Conservation (phyloP, 208 protist genomes). For the Wallacemonas rigidus region DNA sequence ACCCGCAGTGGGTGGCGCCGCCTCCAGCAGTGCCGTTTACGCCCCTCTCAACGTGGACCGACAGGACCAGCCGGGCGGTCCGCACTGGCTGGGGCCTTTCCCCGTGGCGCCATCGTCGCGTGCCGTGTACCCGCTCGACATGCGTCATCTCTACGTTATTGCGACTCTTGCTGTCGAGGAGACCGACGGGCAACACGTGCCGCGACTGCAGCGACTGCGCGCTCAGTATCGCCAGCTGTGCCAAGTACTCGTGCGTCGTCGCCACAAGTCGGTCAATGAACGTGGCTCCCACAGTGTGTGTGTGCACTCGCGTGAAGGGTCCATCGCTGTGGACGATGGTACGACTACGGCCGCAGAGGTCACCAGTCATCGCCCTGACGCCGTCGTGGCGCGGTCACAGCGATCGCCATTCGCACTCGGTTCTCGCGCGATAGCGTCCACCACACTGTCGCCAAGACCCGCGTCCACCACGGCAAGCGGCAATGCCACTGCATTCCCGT, state of each 20-base stretch:
- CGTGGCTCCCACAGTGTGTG: background rate
- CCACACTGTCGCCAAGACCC: too few species aligned
- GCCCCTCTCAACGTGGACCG: background rate
- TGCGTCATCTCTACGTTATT: slow-evolving; percentile 64
- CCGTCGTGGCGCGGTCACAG: background rate
- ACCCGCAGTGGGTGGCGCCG: background rate
- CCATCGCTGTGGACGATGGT: background rate
- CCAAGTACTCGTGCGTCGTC: slow-evolving; percentile 21
- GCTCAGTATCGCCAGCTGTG: slow-evolving; percentile 42
- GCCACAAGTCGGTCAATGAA: slow-evolving; percentile 1
- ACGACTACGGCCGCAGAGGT: background rate
- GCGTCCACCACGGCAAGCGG: background rate
- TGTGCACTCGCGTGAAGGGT: background rate
- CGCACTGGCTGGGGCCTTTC: slow-evolving; percentile 26
- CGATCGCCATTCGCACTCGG: slow-evolving; percentile 4
- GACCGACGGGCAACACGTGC: slow-evolving; percentile 37
- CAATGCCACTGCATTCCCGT: background rate
- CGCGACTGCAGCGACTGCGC: slow-evolving; percentile 31
- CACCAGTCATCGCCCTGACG: background rate
- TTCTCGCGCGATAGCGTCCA: background rate
- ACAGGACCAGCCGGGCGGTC: slow-evolving; percentile 11
- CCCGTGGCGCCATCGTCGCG: slow-evolving; percentile 26
- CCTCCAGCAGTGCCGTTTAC: background rate
- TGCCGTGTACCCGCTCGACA: slow-evolving; percentile 56
- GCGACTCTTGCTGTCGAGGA: slow-evolving; percentile 64